Evolutionary conservation across 2,329 filamentous ascomycete species (phyloP).

Genomic region (Epichloe festucae): DNA sequence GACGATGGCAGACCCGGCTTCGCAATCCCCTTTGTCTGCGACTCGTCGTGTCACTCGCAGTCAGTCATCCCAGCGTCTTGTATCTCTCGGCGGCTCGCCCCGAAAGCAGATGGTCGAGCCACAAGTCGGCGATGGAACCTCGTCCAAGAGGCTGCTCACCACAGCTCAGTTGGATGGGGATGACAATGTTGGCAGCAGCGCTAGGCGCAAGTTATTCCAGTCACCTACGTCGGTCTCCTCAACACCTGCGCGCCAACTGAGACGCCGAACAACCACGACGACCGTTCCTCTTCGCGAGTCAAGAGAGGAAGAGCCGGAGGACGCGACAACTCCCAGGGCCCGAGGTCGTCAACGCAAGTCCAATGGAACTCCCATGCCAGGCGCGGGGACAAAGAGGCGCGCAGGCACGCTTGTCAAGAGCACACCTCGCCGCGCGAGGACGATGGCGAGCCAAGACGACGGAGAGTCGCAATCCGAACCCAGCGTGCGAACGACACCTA

Average conservation of each 20-base stretch:
- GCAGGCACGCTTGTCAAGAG: slow-evolving; percentile 31
- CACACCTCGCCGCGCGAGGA: slow-evolving; percentile 22
- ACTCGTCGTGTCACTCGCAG: slow-evolving; percentile 32
- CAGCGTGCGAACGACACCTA: slow-evolving; percentile 19
- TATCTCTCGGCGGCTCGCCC: slow-evolving; percentile 30
- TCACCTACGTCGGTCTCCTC: slow-evolving; percentile 26
- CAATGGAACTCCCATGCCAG: slow-evolving; percentile 39
- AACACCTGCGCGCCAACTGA: slow-evolving; percentile 17
- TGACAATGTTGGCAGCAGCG: slow-evolving; percentile 17
- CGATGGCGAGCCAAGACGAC: slow-evolving; percentile 15
- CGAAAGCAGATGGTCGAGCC: slow-evolving; percentile 45
- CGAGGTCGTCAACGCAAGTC: slow-evolving; percentile 35
- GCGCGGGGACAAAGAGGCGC: slow-evolving; percentile 29
- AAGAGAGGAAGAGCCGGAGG: slow-evolving; percentile 18
- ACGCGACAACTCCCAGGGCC: slow-evolving; percentile 25
- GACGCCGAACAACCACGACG: slow-evolving; percentile 31
- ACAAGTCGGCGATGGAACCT: slow-evolving; percentile 35
- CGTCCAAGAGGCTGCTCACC: slow-evolving; percentile 39
- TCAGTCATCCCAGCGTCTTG: slow-evolving; percentile 25
- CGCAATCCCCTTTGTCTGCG: slow-evolving; percentile 22
- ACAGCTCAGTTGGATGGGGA: slow-evolving; percentile 32
- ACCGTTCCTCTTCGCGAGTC: slow-evolving; percentile 37
- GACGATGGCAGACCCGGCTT: slow-evolving; percentile 19
- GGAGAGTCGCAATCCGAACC: slow-evolving; percentile 12
- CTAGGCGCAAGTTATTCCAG: slow-evolving; percentile 30